Base-by-base conservation (phyloP, 2,329 filamentous ascomycete genomes). In the Fusarium buharicum region DNA sequence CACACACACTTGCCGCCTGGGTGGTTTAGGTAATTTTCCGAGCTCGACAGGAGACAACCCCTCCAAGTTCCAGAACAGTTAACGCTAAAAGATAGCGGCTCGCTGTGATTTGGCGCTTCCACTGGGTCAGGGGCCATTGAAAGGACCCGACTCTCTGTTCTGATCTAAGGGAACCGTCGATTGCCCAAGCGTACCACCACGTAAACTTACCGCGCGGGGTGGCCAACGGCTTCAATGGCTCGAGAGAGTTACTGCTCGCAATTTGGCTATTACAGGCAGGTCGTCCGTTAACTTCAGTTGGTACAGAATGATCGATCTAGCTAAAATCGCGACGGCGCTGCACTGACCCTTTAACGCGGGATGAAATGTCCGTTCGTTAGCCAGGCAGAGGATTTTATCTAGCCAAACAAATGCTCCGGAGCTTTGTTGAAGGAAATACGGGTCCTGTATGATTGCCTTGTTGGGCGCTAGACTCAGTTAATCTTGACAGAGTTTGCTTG, bases 401-500 rank as follows among this genome's bases (percentile, higher is more conserved):
- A 24, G 22, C 22, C 22, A 24, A 24, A 24, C 22, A 24, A 24
- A 24, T 24, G 22, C 22, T 24, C 22, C 20, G 6, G 20, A 22
- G 20, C 4, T 6, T 22, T 22, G 6, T 22, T 24, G 22, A 4
- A 24, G 22, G 22, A 8, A 22, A 22, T 7, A 24, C 6, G 22
- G 22, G 22, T n/a, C 22, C 22, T 24, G 4, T 24, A 24, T 24
- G 22, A 24, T 24, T 24, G 4, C 22, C n/a, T n/a, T n/a, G 12
- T 24, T 20, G 20, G 8, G n/a, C 34, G n/a, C 54, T 53, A 48
- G 41, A 27, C 16, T 1, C 10, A 38, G 4, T 34, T 55, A 55
- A 53, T 55, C 16, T 30, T 5, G 24, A 39, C 28, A 59, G 36
- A 59, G 56, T 55, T 59, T 18, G 20, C 6, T n/a, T n/a, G 13